Base-by-base conservation (phyloP, 108 stramenopile genomes). In the Conticribra weissflogii region DNA sequence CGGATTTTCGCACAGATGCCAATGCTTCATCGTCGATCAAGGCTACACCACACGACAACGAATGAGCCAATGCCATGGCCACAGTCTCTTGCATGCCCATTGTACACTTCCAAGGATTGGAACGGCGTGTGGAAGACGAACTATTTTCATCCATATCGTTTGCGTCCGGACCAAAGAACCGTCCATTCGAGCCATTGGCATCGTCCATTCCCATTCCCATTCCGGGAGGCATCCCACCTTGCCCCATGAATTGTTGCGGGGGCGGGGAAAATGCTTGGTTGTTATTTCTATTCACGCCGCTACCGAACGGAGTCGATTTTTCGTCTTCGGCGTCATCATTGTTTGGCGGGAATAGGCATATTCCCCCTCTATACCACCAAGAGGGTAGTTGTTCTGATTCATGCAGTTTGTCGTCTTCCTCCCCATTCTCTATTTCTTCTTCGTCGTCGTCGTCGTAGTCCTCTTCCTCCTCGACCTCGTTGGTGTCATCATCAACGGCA, bases 81-180 rank as follows among this genome's bases (percentile, higher is more conserved):
- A 89, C 60, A 2, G 95, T 96, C 69, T 96, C 95, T 71, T 96
- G 95, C 92, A 93, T 93, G 5, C 82, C 82, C 76, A 91, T 66
- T 18, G 95, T 96, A 41, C 79, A 79, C 32, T 70, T 45, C 66
- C 74, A 76, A 2, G 73, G 62, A 32, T 33, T 63, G 0, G 36
- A 28, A 31, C 71, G 66, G 12, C 36, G 36, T 19, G 47, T 34
- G 3, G 48, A 21, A 31, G 53, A 56, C 23, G 21, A 17, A 51
- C 47, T 41, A 54, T 47, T 33, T 48, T 34, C 59, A 1, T 76
- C 59, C 16, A 79, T 45, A 27, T 56, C 70, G 22, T 59, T 59
- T 51, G 32, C 17, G 30, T 65, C 63, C 7, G 47, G 48, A 48
- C 71, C 71, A 58, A 65, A 67, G 30, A 61, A 59, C 17, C 44